Percentiles rank a stretch among this genome's conserved stretches.
Conservation (phyloP, 495 filamentous ascomycete genomes). For the Podospora comata region DNA sequence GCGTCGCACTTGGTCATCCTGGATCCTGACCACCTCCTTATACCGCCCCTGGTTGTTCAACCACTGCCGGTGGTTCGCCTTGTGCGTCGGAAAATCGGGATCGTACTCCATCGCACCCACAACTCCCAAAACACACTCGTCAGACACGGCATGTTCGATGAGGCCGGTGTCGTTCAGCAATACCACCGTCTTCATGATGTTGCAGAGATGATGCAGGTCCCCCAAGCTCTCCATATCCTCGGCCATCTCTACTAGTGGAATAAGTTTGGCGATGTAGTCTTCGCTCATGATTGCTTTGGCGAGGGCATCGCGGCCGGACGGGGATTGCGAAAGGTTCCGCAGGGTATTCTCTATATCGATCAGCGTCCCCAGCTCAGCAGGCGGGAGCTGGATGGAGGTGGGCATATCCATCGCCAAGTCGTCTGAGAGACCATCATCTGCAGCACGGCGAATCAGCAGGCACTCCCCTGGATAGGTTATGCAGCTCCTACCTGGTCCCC, state of each 20-base stretch:
- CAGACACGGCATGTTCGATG: conserved; percentile 88
- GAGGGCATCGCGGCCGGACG: conserved; percentile 79
- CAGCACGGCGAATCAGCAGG: conserved; percentile 15
- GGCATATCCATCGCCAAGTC: conserved; percentile 66
- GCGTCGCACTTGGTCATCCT: conserved; percentile 70
- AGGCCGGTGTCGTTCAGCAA: conserved; percentile 91
- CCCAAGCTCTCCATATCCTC: conserved; percentile 84
- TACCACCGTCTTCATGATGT: conserved; percentile 95
- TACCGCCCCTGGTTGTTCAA: conserved; percentile 82
- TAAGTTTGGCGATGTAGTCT: conserved; percentile 83
- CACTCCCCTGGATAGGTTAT: background rate
- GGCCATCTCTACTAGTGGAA: conserved; percentile 77
- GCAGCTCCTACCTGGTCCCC: conserved; percentile 46
- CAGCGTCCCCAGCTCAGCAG: conserved; percentile 74
- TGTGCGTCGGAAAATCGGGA: conserved; percentile 97
- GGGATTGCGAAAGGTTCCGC: conserved; percentile 67
- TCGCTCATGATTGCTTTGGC: conserved; percentile 80
- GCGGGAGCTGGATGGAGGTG: conserved; percentile 69
- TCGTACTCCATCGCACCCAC: conserved; percentile 98
- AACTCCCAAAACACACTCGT: conserved; percentile 84
- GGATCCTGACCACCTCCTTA: conserved; percentile 93
- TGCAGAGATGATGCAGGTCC: conserved; percentile 89
- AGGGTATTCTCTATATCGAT: conserved; percentile 79
- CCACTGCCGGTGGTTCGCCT: conserved; percentile 95
- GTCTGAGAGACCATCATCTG: conserved; percentile 89